Evolutionary conservation across 305 asterid genomes (phyloP), one percentile per base, ranked within the genome.

Genomic region (Solanum aculeatissimum): DNA sequence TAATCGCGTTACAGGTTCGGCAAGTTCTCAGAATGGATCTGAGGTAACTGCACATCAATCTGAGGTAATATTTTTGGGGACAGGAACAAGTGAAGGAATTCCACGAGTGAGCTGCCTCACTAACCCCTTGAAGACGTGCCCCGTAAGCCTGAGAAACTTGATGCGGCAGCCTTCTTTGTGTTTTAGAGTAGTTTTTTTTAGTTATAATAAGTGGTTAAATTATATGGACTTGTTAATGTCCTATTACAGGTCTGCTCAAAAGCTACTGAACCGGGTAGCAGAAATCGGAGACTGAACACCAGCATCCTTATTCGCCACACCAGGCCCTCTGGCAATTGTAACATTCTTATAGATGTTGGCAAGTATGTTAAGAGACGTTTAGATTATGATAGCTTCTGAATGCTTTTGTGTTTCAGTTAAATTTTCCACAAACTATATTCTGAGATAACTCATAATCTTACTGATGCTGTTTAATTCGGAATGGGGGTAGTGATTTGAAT

Each of bases 51-150:
- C 84, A 40, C 89, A 85, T 57, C 92, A 93, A 87, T 90, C 99
- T 32, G 98, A 97, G 88, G 89, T 97, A 83, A 85, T 93, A 82
- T 97, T 97, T 84, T 45, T 93, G 15, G 99, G 98, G 83, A 95
- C 98, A 18, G 99, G 98, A 80, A 97, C 99, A 81, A 97, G 99
- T 88, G 98, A 97, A 89, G 99, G 99, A 85, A 94, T 97, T 87
- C 98, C 98, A 6, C 98, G 99, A 6, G 98, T 97, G 85, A 97
- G 99, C 93, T 97, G 99, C 91, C 99, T 97, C 83, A 95, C 99
- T 49, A 86, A 95, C 85, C 94, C 96, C 86, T 35, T 88, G 72
- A 92, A 90, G 86, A 87, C 88, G 86, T 97, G 99, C 86, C 92
- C 91, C 15, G 98, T 97, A 88, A 91, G 95, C 83, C 49, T 55